A percentile compares a stretch with the other conserved stretches of the same genome.
phyloP scores from a whole-genome alignment of 768 basidiomycete genomes.

The Russula olivacea region DNA sequence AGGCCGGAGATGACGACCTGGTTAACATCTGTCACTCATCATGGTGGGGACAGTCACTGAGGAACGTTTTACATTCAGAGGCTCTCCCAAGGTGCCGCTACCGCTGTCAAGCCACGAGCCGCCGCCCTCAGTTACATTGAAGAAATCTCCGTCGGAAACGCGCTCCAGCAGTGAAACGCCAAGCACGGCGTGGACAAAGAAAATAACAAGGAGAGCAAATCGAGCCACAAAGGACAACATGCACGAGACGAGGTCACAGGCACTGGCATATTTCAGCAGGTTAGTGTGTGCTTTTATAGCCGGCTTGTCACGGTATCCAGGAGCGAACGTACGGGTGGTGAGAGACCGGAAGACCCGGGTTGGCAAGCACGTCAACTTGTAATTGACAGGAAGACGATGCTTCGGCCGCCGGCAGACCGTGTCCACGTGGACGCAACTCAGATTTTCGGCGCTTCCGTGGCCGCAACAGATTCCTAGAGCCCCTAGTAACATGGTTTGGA shows the following conservation, averaged over 20 bases:
- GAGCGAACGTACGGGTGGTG: background rate
- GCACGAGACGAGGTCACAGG: background rate
- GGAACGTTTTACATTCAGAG: slow-evolving; percentile 37
- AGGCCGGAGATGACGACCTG: slow-evolving; percentile 61
- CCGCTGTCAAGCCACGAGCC: slow-evolving; percentile 43
- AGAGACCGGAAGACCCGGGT: background rate
- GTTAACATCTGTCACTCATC: background rate
- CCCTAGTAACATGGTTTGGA: too few species aligned
- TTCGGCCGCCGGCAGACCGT: background rate
- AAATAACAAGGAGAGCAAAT: slow-evolving; percentile 16
- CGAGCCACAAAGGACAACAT: slow-evolving; percentile 3
- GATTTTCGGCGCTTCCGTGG: too few species aligned
- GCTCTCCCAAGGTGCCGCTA: slow-evolving; percentile 36
- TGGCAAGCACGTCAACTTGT: background rate
- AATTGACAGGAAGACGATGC: background rate
- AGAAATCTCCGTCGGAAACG: slow-evolving; percentile 30
- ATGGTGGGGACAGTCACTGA: background rate
- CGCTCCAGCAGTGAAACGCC: background rate
- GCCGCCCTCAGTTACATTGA: slow-evolving; percentile 34
- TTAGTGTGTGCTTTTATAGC: background rate
- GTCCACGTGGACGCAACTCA: too few species aligned
- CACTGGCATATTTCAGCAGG: too few species aligned
- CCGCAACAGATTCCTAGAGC: too few species aligned
- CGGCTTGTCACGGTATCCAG: too few species aligned
- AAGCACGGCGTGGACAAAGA: slow-evolving; percentile 14